Percentiles rank a stretch among this genome's conserved stretches.
Evolutionary conservation across 2,329 filamentous ascomycete genomes (phyloP).

Genomic region (Coniochaeta prunicola): DNA sequence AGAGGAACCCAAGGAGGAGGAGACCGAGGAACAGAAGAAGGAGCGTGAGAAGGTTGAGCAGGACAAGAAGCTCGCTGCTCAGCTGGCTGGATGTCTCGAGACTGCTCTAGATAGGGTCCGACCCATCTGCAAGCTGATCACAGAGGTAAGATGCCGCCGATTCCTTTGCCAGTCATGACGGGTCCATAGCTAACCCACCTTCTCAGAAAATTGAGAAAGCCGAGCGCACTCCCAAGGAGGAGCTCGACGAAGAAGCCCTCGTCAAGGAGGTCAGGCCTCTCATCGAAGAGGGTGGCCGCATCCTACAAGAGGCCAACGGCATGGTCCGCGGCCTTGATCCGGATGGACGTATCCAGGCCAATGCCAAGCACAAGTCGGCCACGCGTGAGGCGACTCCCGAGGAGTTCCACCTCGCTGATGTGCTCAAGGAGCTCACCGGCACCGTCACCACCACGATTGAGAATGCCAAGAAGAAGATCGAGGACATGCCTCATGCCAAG

Average conservation of each 20-base stretch:
- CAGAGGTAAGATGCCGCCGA: conserved; percentile 48
- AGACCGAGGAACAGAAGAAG: conserved; percentile 41
- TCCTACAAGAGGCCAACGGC: conserved; percentile 81
- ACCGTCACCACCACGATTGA: conserved; percentile 79
- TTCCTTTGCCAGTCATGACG: neutral
- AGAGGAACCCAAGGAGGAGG: conserved; percentile 16
- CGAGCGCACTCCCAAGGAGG: conserved; percentile 74
- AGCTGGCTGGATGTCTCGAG: conserved; percentile 66
- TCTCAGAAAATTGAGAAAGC: conserved; percentile 67
- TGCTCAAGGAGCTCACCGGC: conserved; percentile 78
- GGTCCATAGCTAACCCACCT: conserved; percentile 2
- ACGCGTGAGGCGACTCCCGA: conserved; percentile 72
- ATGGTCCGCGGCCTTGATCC: conserved; percentile 82
- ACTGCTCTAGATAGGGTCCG: conserved; percentile 78
- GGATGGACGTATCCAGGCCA: conserved; percentile 75
- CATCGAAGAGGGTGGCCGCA: conserved; percentile 76
- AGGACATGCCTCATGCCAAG: conserved; percentile 90
- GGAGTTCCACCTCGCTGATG: conserved; percentile 76
- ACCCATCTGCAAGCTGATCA: conserved; percentile 81
- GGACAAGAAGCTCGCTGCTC: conserved; percentile 69
- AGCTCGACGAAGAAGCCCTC: conserved; percentile 83
- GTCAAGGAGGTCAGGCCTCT: conserved; percentile 82
- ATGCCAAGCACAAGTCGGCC: conserved; percentile 75
- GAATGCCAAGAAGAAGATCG: conserved; percentile 80
- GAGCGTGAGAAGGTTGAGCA: conserved; percentile 50